A percentile compares a stretch with the other conserved stretches of the same genome.
Evolutionary conservation across 2,329 filamentous ascomycete genomes (phyloP).

Genomic region (Fusarium pseudoanthophilum): DNA sequence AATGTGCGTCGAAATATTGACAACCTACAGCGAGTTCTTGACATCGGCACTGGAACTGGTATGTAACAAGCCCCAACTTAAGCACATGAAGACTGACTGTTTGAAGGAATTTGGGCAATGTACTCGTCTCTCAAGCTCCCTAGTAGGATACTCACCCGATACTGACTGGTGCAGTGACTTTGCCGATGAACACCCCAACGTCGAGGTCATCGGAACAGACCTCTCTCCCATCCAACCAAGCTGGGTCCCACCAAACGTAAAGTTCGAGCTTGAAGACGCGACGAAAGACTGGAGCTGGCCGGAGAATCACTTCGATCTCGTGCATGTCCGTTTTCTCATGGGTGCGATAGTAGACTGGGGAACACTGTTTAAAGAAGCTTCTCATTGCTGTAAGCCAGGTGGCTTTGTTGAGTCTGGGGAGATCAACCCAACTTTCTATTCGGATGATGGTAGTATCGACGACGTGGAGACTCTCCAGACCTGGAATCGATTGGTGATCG

Average conservation of each 20-base stretch:
- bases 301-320: neutral
- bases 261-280: neutral
- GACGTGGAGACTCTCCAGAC: neutral
- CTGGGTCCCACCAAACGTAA: neutral
- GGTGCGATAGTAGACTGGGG: neutral
- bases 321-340: neutral
- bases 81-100: neutral
- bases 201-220: neutral
- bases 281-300: neutral
- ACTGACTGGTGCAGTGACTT: neutral
- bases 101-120: neutral
- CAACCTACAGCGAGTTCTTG: neutral
- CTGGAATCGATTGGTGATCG: neutral
- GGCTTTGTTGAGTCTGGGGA: neutral
- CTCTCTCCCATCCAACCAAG: neutral
- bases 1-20: no score
- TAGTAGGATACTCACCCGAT: fast-evolving
- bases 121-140: neutral
- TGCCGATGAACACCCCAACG: neutral
- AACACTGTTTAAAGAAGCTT: neutral
- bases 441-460: neutral
- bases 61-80: neutral
- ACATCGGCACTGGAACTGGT: neutral
- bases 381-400: neutral
- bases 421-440: neutral